Conservation (phyloP, 2,329 filamentous ascomycete species). For the Aspergillus sp. region DNA sequence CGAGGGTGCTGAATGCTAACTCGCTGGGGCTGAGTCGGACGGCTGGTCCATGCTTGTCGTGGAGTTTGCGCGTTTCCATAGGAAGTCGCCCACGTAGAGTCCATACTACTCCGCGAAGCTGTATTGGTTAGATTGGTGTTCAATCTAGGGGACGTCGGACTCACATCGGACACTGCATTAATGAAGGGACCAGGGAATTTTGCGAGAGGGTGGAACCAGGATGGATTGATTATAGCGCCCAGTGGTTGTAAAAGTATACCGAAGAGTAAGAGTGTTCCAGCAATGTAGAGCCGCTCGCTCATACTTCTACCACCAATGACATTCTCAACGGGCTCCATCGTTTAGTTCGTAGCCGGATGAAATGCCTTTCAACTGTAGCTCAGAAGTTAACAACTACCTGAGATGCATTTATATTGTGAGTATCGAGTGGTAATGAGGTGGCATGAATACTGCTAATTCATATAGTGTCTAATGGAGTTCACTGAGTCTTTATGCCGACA, state of each 20-base stretch:
- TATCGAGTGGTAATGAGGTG: too few species aligned
- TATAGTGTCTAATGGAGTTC: too few species aligned
- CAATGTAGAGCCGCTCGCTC: background rate
- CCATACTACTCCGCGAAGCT: background rate
- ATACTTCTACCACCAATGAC: background rate
- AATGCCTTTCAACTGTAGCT: too few species aligned
- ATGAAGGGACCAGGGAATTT: background rate
- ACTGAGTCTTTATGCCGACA: too few species aligned
- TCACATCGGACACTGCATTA: background rate
- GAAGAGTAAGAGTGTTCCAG: background rate
- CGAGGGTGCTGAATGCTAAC: background rate
- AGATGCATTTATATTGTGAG: too few species aligned
- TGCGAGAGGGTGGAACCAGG: background rate
- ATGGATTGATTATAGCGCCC: background rate
- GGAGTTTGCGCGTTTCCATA: background rate
- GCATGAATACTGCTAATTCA: too few species aligned
- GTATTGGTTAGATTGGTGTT: background rate
- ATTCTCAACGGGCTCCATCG: background rate
- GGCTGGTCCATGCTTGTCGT: background rate
- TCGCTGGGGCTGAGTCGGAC: background rate
- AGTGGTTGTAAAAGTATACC: background rate
- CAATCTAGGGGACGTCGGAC: background rate
- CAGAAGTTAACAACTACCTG: too few species aligned
- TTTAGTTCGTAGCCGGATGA: background rate
- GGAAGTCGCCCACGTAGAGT: background rate